Evolutionary conservation across 805 yeast genomes (phyloP), one percentile per base, ranked within the genome.

Genomic region (Wickerhamiella domercqiae): DNA sequence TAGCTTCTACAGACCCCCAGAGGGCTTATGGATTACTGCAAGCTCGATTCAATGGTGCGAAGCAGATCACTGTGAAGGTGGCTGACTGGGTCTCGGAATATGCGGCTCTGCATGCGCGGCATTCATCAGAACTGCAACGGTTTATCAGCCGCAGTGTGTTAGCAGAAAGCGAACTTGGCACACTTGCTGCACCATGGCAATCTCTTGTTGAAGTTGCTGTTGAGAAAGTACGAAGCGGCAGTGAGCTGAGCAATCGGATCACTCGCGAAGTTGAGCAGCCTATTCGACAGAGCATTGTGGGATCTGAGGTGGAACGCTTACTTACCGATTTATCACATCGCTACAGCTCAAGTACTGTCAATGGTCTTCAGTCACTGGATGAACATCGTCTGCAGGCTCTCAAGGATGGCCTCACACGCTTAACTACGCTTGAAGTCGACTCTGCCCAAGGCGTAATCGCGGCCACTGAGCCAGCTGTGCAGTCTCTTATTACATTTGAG

Each of bases 341-440:
- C n/a, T 24, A 21, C 24, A 32, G 35, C 19, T 22, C 39, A 38
- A 30, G 36, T 28, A 24, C 74, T 75, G 42, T 73, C 71, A 70
- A 59, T 66, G 19, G 78, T 71, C 50, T 67, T 70, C 50, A 61
- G 72, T 51, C 60, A 21, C 38, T 45, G 22, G 54, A 50, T 34
- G 34, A 36, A 50, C 61, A 61, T 56, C 73, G 81, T 59, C 65
- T 71, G 56, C 64, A 59, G 42, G 66, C 73, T 40, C 61, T 82
- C 42, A 76, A 81, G 52, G 75, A 74, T 38, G 67, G 75, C 39
- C 64, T 86, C 39, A 62, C 75, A 35, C 73, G 73, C 50, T 76
- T 73, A 51, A 71, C 74, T 53, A 71, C 82, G 13, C 68, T 73
- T 30, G 61, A 67, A 39, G 65, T 68, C 32, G 83, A 77, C 50